phyloP scores from a whole-genome alignment of 2,329 filamentous ascomycete species.

The Fusarium globosum region DNA sequence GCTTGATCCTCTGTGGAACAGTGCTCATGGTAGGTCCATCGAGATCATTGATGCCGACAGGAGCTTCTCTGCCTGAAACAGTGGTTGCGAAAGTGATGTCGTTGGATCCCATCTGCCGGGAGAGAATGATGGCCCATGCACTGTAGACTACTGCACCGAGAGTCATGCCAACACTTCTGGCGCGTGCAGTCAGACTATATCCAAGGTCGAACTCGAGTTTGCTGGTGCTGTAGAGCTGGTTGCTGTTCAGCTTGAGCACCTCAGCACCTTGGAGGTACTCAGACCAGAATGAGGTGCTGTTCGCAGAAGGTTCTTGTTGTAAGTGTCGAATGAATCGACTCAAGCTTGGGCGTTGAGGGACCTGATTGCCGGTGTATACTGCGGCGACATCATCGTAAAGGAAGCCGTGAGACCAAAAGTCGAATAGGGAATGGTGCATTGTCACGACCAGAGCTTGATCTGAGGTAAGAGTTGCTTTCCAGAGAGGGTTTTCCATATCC shows the following conservation, averaged over 20 bases:
- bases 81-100: constrained; percentile 32
- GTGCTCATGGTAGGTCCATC: constrained; percentile 31
- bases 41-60: constrained; percentile 14
- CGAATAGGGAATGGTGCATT: constrained; percentile 50
- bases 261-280: constrained; percentile 1
- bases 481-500: neutral
- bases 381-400: constrained; percentile 42
- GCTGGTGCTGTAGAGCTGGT: neutral
- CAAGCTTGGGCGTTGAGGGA: neutral
- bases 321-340: constrained; percentile 4
- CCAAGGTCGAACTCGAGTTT: constrained; percentile 8
- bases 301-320: neutral
- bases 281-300: constrained; percentile 4
- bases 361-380: neutral
- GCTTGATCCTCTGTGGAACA: constrained; percentile 39
- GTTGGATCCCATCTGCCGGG: neutral
- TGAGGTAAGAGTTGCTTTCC: neutral
- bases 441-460: constrained; percentile 41
- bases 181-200: neutral
- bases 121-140: constrained; percentile 30
- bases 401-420: constrained; percentile 49
- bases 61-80: constrained; percentile 28
- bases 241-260: constrained; percentile 6
- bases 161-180: neutral
- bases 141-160: constrained; percentile 27